Evolutionary conservation across 148 eudicot species (phyloP).

Genomic region (Vaccinium macrocarpon): DNA sequence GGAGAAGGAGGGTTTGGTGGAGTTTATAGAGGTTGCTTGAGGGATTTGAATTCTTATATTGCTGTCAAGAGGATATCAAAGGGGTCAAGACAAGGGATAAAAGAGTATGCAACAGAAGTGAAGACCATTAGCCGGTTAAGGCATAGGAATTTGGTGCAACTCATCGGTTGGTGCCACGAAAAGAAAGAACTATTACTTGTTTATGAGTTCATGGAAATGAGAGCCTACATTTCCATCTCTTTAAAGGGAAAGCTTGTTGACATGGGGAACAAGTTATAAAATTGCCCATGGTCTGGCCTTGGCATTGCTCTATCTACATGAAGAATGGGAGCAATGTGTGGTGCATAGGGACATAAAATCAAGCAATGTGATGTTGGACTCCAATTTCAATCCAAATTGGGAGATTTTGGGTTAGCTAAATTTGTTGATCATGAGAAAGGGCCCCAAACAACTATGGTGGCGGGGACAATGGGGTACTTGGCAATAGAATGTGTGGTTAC

Average conservation of each 20-base stretch:
- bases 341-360: not conserved
- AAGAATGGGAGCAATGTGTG: slow-evolving; percentile 7
- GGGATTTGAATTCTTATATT: slow-evolving; percentile 5
- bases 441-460: not conserved
- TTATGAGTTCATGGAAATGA: not conserved
- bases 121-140: slow-evolving; percentile 38
- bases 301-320: not conserved
- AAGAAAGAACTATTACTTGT: slow-evolving; percentile 9
- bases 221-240: not conserved
- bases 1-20: not conserved
- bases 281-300: not conserved
- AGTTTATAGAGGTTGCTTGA: not conserved
- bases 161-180: slow-evolving; percentile 37
- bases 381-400: not conserved
- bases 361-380: not conserved
- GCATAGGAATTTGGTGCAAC: slow-evolving; percentile 40
- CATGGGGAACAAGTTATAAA: not conserved
- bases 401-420: not conserved
- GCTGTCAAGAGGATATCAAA: slow-evolving; percentile 41
- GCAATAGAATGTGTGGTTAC: not conserved
- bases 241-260: not conserved
- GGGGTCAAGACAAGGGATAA: slow-evolving; percentile 34
- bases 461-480: not conserved
- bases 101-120: slow-evolving; percentile 39
- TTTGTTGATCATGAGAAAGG: not conserved